phyloP scores from a whole-genome alignment of 208 protist genomes.

The Crithidia sp. region DNA sequence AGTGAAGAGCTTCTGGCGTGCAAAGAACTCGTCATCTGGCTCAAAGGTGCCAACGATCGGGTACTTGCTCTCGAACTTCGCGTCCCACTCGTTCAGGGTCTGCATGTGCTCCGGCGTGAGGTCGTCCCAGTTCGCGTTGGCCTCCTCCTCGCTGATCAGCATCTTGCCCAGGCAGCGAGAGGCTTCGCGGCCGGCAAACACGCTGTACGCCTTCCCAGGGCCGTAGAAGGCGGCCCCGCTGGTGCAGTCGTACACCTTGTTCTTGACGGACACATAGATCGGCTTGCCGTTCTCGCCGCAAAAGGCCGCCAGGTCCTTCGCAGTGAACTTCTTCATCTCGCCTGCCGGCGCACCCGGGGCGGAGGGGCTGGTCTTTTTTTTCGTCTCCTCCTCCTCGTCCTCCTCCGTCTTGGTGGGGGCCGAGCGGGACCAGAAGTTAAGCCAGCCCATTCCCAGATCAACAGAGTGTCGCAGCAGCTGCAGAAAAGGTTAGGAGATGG shows the following conservation, averaged over 20 bases:
- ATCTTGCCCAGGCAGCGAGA: constrained; percentile 87
- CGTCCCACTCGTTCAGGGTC: constrained; percentile 75
- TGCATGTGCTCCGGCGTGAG: constrained; percentile 64
- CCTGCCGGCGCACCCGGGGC: not conserved
- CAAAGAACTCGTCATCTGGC: constrained; percentile 49
- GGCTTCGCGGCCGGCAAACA: constrained; percentile 83
- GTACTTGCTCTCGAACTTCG: constrained; percentile 82
- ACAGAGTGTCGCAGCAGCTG: too few relatives aligned
- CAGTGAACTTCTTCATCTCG: constrained; percentile 46
- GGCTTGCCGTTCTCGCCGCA: constrained; percentile 43
- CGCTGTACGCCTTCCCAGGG: constrained; percentile 67
- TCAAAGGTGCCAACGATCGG: constrained; percentile 61
- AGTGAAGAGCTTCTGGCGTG: constrained; percentile 45
- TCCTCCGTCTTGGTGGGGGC: not conserved
- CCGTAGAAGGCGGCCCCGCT: constrained; percentile 76
- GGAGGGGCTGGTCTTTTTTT: not conserved
- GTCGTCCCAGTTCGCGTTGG: constrained; percentile 78
- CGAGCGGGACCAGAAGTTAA: constrained; percentile 16
- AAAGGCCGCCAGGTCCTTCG: constrained; percentile 49
- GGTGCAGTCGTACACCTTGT: constrained; percentile 81
- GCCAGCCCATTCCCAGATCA: constrained; percentile 19
- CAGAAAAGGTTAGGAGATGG: not conserved
- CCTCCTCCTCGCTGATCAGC: constrained; percentile 77
- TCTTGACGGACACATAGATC: constrained; percentile 84
- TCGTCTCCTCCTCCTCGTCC: not conserved